Base-by-base conservation (phyloP, 2,329 filamentous ascomycete genomes). In the Beauveria caledonica region DNA sequence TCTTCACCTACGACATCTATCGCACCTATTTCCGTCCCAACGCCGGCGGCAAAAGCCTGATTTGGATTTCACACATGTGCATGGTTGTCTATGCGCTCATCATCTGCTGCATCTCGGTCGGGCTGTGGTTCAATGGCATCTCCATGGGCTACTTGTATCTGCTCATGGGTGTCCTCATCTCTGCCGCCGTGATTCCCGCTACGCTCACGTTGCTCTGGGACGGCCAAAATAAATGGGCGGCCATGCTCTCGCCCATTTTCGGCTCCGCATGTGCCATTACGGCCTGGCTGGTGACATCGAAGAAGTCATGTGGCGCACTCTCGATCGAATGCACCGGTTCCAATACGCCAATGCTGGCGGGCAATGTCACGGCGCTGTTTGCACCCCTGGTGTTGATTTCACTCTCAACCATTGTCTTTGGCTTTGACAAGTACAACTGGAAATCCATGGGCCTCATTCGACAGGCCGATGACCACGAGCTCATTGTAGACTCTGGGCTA, bases 141-240 rank as follows among this genome's bases (percentile, higher is more conserved):
- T 87, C 84, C 11, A 94, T 96, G 89, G 92, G 91, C 11, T 95
- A 92, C 68, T 79, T 95, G 3, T 95, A 95, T 69, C 77, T 96
- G 1, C 83, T 96, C 69, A 96, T 96, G 92, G 92, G 92, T 8
- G 89, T 92, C 55, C 90, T 96, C 68, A 94, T 96, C 69, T 91
- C 87, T 0, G 85, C 89, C 0, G 92, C 90, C 3, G 91, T 96
- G 3, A 80, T 96, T 13, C 92, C 92, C 0, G 89, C 90, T 0
- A 87, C 90, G 0, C 76, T 96, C 63, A 89, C 90, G 0, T 80
- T 96, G 0, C 79, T 92, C 62, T 96, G 91, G 90, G 83, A 82
- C 54, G 84, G 87, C 2, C 91, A 95, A 71, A 90, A 89, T 67
- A 84, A 83, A 76, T 83, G 83, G 68, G 88, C 89, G 0, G 89